Evolutionary conservation across 2,329 filamentous ascomycete genomes (phyloP).

Genomic region (Penicillium olsonii): DNA sequence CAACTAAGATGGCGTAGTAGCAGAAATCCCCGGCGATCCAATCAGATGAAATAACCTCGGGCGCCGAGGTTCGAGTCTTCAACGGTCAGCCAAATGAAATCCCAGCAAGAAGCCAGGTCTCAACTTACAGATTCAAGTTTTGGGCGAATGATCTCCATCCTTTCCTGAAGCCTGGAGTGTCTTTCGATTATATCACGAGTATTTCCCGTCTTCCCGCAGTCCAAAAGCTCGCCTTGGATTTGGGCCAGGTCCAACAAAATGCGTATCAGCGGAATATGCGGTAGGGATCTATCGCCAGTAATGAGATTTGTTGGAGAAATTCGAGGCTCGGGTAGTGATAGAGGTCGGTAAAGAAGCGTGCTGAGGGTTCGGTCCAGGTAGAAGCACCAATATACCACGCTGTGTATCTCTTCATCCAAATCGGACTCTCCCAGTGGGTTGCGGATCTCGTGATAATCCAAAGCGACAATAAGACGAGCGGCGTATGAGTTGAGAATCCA

Average conservation of each 20-base stretch:
- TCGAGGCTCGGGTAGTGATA: slow-evolving; percentile 22
- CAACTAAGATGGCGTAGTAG: slow-evolving; percentile 28
- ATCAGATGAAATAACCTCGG: slow-evolving; percentile 14
- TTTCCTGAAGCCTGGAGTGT: slow-evolving; percentile 16
- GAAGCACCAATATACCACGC: slow-evolving; percentile 29
- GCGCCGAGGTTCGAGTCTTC: slow-evolving; percentile 14
- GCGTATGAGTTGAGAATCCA: slow-evolving; percentile 30
- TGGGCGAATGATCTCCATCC: slow-evolving; percentile 21
- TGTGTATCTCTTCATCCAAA: slow-evolving; percentile 20
- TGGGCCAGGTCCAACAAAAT: slow-evolving; percentile 16
- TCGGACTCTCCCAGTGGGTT: slow-evolving; percentile 1
- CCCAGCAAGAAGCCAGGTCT: not conserved
- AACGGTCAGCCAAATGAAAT: not conserved
- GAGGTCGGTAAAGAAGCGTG: slow-evolving; percentile 23
- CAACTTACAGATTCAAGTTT: slow-evolving; percentile 20
- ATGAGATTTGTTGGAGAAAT: slow-evolving; percentile 9
- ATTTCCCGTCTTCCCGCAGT: slow-evolving; percentile 2
- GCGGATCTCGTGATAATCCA: slow-evolving; percentile 23
- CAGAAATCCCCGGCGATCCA: slow-evolving; percentile 27
- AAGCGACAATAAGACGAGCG: slow-evolving; percentile 25
- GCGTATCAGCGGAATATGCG: slow-evolving; percentile 14
- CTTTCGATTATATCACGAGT: slow-evolving; percentile 16
- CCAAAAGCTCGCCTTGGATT: slow-evolving; percentile 17
- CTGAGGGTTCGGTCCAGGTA: slow-evolving; percentile 30
- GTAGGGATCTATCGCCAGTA: not conserved